Conservation (phyloP, 352 stramenopile genomes). For the Phytophthora parvispora region DNA sequence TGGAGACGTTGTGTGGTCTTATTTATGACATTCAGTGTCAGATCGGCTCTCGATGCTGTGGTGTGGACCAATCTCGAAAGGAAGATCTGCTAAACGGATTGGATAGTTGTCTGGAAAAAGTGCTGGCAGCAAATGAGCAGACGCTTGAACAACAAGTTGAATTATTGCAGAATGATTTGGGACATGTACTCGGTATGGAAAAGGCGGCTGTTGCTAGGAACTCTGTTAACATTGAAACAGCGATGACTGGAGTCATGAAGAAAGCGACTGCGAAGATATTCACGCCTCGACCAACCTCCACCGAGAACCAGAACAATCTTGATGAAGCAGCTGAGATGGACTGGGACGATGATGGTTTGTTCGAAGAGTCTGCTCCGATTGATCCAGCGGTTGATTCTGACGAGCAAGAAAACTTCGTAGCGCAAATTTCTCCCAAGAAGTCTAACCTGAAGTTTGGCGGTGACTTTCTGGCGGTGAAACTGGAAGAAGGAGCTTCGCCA, state of each 20-base stretch:
- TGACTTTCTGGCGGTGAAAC: slow-evolving; percentile 39
- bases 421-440: slow-evolving; percentile 25
- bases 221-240: background rate
- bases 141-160: slow-evolving; percentile 30
- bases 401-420: slow-evolving; percentile 28
- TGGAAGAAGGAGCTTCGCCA: slow-evolving; percentile 24
- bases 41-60: slow-evolving; percentile 33
- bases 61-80: slow-evolving; percentile 20
- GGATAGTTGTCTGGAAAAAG: slow-evolving; percentile 31
- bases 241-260: background rate
- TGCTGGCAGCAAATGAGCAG: slow-evolving; percentile 13
- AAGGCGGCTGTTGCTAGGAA: background rate
- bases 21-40: slow-evolving; percentile 48
- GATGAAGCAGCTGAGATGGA: slow-evolving; percentile 14
- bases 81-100: slow-evolving; percentile 43
- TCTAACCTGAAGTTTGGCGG: slow-evolving; percentile 39
- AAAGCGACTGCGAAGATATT: background rate
- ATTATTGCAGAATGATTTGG: slow-evolving; percentile 20
- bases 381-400: slow-evolving; percentile 21
- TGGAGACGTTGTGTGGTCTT: slow-evolving; percentile 37
- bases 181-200: slow-evolving; percentile 17
- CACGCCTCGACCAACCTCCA: background rate
- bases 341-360: slow-evolving; percentile 39
- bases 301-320: slow-evolving; percentile 7
- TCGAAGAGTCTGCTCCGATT: slow-evolving; percentile 21